Evolutionary conservation across 2,329 filamentous ascomycete genomes (phyloP).

Genomic region (Aspergillus thermomutatus): DNA sequence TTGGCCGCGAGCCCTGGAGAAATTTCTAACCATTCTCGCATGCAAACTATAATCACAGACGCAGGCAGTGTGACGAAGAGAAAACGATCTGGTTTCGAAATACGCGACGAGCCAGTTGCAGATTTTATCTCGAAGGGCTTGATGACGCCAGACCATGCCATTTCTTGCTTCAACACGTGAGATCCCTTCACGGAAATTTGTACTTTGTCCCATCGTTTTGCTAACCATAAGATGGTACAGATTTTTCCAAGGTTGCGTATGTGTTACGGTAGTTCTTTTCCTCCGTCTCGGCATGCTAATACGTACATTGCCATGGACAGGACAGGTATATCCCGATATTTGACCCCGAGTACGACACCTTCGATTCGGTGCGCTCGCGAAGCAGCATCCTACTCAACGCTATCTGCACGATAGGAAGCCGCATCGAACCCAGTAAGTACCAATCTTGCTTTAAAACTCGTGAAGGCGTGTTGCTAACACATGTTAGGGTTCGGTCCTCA

Average conservation of each 20-base stretch:
- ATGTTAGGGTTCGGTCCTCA: conserved; percentile 24
- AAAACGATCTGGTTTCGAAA: conserved; percentile 32
- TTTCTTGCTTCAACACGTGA: conserved; percentile 29
- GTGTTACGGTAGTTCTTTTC: conserved; percentile 1
- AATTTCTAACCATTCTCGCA: not conserved
- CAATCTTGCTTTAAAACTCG: too few species aligned
- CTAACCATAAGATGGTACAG: conserved; percentile 9
- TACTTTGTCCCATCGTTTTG: not conserved
- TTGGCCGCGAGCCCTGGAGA: not conserved
- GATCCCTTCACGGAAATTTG: not conserved
- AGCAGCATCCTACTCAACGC: conserved; percentile 52
- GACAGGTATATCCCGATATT: conserved; percentile 51
- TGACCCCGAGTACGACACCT: conserved; percentile 44
- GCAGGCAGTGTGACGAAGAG: conserved; percentile 18
- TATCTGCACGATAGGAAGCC: conserved; percentile 52
- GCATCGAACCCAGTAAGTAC: conserved; percentile 33
- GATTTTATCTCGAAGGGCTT: conserved; percentile 36
- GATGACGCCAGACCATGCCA: conserved; percentile 31
- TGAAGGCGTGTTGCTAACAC: not conserved
- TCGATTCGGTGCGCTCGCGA: conserved; percentile 44
- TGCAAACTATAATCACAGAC: conserved; percentile 1
- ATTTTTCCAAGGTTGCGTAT: conserved; percentile 38
- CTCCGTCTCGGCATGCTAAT: not conserved
- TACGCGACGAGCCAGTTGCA: conserved; percentile 29
- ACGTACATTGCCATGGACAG: conserved; percentile 16